Evolutionary conservation across 225 moss, liverwort and hornwort species (phyloP).

Genomic region (Physcomitrium patens): DNA sequence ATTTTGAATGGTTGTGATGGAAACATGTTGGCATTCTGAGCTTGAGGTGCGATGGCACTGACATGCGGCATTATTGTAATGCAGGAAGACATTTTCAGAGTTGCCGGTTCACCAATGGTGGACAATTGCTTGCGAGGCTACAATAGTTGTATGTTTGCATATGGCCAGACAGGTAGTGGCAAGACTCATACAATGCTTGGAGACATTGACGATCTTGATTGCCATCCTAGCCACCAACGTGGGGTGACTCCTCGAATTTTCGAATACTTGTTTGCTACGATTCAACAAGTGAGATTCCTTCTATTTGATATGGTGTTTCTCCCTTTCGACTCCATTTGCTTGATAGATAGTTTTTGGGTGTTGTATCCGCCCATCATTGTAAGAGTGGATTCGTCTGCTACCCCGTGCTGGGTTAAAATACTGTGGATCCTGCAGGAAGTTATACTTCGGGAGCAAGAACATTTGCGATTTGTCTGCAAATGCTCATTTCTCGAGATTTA

Average conservation of each 20-base stretch:
- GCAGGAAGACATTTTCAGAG: conserved; percentile 49
- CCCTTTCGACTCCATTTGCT: no score
- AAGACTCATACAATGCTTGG: conserved; percentile 59
- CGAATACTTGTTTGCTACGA: conserved; percentile 43
- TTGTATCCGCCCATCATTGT: neutral
- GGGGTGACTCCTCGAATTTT: conserved; percentile 56
- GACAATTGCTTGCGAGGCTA: conserved; percentile 52
- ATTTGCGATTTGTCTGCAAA: conserved; percentile 37
- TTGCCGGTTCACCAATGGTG: conserved; percentile 51
- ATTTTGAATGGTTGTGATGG: neutral
- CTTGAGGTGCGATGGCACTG: neutral
- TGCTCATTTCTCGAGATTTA: conserved; percentile 51
- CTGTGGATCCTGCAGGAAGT: conserved; percentile 34
- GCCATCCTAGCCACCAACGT: conserved; percentile 42
- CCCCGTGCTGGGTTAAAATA: neutral
- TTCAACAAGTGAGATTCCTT: conserved; percentile 28
- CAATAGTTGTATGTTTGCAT: conserved; percentile 56
- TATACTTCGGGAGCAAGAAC: conserved; percentile 35
- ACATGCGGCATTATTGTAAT: neutral
- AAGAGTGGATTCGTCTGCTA: neutral
- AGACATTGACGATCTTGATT: conserved; percentile 46
- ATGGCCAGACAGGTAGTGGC: conserved; percentile 60
- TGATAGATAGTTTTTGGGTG: neutral
- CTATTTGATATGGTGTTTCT: no score
- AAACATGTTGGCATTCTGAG: neutral